Base-by-base conservation (phyloP, 139 green algal genomes). In the Picochlorum sp. region DNA sequence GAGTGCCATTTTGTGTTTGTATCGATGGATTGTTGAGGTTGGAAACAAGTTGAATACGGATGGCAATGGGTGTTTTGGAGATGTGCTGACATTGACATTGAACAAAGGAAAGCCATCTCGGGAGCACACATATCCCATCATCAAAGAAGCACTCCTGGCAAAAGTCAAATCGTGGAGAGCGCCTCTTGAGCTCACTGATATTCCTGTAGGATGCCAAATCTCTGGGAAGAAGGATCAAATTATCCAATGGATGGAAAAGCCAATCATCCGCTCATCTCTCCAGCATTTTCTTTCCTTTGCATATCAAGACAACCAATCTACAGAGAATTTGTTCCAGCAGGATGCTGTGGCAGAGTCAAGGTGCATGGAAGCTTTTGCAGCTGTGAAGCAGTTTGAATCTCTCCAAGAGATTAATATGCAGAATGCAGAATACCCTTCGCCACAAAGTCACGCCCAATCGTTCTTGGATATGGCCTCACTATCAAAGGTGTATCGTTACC, bases 301-400 rank as follows among this genome's bases (percentile, higher is more conserved):
- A 41, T 41, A 41, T 11, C 34, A 41, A 14, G 34, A 41, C 8
- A 11, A 11, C 8, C 34, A 41, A 26, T 58, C 24, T 30, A 26
- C 7, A 37, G 34, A 59, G 26, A 74, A 80, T 5, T 34, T 55
- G 4, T 66, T 80, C 49, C 73, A 76, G 38, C 65, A 72, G 24
- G 85, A 92, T 61, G 61, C 75, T 16, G 62, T 60, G 2, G 63
- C 84, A 23, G 77, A 89, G 47, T 71, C 66, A 31, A 75, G 81
- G 26, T 92, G 86, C 64, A 69, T 49, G 21, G 83, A 92, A 63
- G 86, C 86, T 3, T 89, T 88, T 63, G 64, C 60, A 38, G 82
- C 82, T n/a, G 83, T 92, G 37, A 77, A 66, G 45, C 70, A 71
- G 64, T 90, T 79, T 70, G 82, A 88, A 63, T 37, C 63, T 15